Evolutionary conservation across 176 grass and related monocot genomes (phyloP).

Genomic region (Zoysia pacifica): DNA sequence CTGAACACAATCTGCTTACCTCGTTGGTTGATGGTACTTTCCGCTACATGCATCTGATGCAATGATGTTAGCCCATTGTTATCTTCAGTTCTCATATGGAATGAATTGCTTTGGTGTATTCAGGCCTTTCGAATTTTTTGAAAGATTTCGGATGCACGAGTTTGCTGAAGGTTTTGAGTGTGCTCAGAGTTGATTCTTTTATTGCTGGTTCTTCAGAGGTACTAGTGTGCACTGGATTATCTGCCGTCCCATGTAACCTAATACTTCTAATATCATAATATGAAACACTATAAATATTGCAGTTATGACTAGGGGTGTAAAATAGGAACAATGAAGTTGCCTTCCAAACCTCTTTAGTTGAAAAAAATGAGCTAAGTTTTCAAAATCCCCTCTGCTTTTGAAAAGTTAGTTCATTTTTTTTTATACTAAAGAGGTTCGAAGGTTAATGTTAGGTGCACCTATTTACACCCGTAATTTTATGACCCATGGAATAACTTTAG

Average conservation of each 20-base stretch:
- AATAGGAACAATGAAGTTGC: too few species aligned
- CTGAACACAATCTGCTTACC: neutral
- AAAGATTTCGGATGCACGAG: slow-evolving; percentile 79
- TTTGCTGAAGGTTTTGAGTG: slow-evolving; percentile 90
- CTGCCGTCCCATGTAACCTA: neutral
- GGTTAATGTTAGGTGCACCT: too few species aligned
- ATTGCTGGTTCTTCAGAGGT: slow-evolving; percentile 31
- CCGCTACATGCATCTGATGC: neutral
- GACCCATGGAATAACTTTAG: too few species aligned
- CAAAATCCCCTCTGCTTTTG: too few species aligned
- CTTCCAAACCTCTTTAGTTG: too few species aligned
- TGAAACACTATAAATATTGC: neutral
- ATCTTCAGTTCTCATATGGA: slow-evolving; percentile 32
- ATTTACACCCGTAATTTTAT: too few species aligned
- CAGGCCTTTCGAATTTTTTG: slow-evolving; percentile 79
- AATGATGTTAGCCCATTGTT: neutral
- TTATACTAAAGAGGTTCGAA: too few species aligned
- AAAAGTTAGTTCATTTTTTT: too few species aligned
- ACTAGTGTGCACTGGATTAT: neutral
- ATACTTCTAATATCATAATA: neutral
- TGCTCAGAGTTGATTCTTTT: slow-evolving; percentile 71
- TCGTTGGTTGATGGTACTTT: neutral
- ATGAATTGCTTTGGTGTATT: slow-evolving; percentile 2
- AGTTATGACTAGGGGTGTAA: neutral
- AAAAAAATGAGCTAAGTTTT: too few species aligned